These are phyloP conservation scores for Sechiopsis laciniata DNA, from an alignment of 306 rosid species.

Conservation along the genomic window DNA sequence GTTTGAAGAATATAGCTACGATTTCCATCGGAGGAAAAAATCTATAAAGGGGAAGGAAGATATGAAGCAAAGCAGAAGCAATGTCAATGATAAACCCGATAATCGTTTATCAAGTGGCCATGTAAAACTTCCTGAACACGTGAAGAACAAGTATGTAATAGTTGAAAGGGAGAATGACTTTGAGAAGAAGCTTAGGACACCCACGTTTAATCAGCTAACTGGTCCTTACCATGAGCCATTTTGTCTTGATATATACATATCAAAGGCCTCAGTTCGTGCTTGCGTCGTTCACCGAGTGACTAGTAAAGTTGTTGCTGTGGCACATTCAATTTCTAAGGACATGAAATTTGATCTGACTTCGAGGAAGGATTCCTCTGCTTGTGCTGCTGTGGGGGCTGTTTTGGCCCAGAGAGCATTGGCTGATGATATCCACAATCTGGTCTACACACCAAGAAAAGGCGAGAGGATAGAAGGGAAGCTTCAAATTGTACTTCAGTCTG, in stretches of 20 bases:
- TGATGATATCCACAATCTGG: constrained; percentile 71
- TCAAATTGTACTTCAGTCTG: constrained; percentile 42
- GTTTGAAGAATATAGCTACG: constrained; percentile 71
- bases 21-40: constrained; percentile 68
- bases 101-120: constrained; percentile 21
- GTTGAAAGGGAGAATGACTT: constrained; percentile 27
- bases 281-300: constrained; percentile 69
- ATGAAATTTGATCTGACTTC: constrained; percentile 70
- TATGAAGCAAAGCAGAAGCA: not conserved
- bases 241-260: constrained; percentile 79
- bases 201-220: constrained; percentile 70
- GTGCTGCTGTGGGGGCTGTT: constrained; percentile 77
- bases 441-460: constrained; percentile 80
- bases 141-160: constrained; percentile 16
- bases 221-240: constrained; percentile 84
- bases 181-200: constrained; percentile 53
- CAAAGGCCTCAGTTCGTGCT: constrained; percentile 82
- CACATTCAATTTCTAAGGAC: constrained; percentile 84
- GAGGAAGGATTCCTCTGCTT: constrained; percentile 57
- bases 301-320: constrained; percentile 79
- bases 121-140: constrained; percentile 33
- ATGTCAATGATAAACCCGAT: constrained; percentile 26
- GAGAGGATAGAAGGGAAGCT: constrained; percentile 73
- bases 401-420: constrained; percentile 81
- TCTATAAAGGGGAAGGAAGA: constrained; percentile 37